Evolutionary conservation across 129 eudicot genomes (phyloP).

Genomic region (Pulicaria dysenterica): DNA sequence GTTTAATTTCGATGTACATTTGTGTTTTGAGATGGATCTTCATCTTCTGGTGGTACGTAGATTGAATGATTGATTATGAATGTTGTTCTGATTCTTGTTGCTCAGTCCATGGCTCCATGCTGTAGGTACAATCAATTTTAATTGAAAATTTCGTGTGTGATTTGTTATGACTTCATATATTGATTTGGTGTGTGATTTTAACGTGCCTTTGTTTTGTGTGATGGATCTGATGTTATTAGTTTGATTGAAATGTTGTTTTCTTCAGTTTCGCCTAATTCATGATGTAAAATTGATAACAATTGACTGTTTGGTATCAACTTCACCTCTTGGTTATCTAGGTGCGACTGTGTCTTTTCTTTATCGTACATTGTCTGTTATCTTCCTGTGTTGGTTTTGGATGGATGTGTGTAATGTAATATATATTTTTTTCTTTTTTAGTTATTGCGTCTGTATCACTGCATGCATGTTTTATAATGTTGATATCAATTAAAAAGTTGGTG

Average conservation of each 20-base stretch:
- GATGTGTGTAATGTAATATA: neutral
- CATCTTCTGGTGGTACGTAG: neutral
- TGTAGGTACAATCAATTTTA: neutral
- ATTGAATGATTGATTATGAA: slow-evolving; percentile 4
- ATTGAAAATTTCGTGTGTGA: slow-evolving; percentile 9
- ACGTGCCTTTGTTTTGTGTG: neutral
- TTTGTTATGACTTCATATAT: neutral
- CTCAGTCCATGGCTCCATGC: neutral
- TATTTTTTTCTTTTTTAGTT: neutral
- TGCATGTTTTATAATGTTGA: neutral
- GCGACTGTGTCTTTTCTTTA: neutral
- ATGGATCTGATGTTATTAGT: slow-evolving; percentile 18
- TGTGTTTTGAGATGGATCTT: slow-evolving; percentile 18
- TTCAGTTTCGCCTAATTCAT: slow-evolving; percentile 8
- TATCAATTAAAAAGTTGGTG: neutral
- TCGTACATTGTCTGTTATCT: slow-evolving; percentile 1
- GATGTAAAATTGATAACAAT: slow-evolving; percentile 6
- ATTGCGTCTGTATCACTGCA: neutral
- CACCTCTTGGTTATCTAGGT: slow-evolving; percentile 2
- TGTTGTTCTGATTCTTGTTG: slow-evolving; percentile 5
- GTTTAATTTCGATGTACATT: neutral
- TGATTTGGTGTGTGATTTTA: neutral
- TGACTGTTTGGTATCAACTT: slow-evolving; percentile 1
- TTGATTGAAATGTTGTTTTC: slow-evolving; percentile 11
- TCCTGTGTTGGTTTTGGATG: neutral